phyloP scores from a whole-genome alignment of 352 stramenopile species.

The Pythium folliculosum region DNA sequence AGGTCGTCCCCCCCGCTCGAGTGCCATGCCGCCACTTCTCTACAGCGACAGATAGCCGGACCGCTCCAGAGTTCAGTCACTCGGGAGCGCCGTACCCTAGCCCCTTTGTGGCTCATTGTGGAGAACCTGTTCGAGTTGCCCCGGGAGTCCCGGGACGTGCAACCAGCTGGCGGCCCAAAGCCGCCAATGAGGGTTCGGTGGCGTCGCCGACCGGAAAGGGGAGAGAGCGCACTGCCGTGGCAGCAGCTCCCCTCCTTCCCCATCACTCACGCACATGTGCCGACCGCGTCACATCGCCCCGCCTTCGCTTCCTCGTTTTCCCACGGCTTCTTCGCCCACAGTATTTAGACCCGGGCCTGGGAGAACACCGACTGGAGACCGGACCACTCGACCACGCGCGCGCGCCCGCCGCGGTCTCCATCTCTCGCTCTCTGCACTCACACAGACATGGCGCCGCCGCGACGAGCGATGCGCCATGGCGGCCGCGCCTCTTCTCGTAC shows the following conservation, averaged over 20 bases:
- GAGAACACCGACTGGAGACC: background rate
- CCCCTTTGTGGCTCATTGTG: constrained; percentile 1
- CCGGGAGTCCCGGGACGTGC: background rate
- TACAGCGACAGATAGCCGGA: constrained; percentile 2
- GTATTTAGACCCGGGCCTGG: no score
- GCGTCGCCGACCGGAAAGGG: background rate
- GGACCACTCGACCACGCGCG: background rate
- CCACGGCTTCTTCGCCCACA: background rate
- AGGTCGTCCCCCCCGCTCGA: background rate
- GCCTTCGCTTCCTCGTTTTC: background rate
- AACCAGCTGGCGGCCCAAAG: background rate
- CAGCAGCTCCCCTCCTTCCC: background rate
- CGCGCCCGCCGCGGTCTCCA: background rate
- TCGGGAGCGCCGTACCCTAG: background rate
- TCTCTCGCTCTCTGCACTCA: background rate
- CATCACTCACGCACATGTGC: background rate
- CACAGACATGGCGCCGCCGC: background rate
- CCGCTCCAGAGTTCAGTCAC: constrained; percentile 1
- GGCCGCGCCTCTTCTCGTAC: background rate
- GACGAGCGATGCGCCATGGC: background rate
- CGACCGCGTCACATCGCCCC: background rate
- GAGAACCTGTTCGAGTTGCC: background rate
- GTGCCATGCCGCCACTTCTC: background rate
- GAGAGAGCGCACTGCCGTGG: background rate
- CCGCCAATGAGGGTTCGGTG: constrained; percentile 5